Evolutionary conservation across 2,329 filamentous ascomycete genomes (phyloP).

Genomic region (Chaetomiaceae sp.): DNA sequence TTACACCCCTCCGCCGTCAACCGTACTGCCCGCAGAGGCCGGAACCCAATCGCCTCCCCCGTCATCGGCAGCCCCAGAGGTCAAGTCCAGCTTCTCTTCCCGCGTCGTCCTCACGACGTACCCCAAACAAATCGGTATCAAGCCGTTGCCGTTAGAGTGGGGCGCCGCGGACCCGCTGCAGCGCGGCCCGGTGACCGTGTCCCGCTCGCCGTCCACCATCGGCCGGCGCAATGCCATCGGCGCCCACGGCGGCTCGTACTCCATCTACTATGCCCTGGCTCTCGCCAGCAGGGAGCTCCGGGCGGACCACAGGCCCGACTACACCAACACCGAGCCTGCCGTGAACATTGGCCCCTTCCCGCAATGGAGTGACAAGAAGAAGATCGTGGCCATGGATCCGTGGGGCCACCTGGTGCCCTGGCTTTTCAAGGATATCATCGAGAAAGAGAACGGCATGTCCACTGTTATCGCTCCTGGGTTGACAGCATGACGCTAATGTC

Average conservation of each 20-base stretch:
- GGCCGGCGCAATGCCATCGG: slow-evolving; percentile 69
- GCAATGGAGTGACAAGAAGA: slow-evolving; percentile 83
- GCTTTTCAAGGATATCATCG: slow-evolving; percentile 75
- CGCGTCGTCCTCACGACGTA: slow-evolving; percentile 67
- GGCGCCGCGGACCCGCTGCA: slow-evolving; percentile 69
- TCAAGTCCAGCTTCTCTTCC: slow-evolving; percentile 47
- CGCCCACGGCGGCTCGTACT: slow-evolving; percentile 76
- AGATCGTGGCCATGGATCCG: slow-evolving; percentile 97
- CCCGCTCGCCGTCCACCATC: slow-evolving; percentile 69
- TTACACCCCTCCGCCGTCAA: slow-evolving; percentile 23
- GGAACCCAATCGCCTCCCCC: slow-evolving; percentile 24
- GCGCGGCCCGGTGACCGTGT: slow-evolving; percentile 86
- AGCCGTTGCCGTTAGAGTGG: slow-evolving; percentile 86
- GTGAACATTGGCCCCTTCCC: slow-evolving; percentile 82
- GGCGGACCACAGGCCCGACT: slow-evolving; percentile 69
- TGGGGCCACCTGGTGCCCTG: slow-evolving; percentile 83
- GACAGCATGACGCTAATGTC: slow-evolving; percentile 11
- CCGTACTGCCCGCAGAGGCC: slow-evolving; percentile 26
- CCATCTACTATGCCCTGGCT: slow-evolving; percentile 90
- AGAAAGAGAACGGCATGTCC: slow-evolving; percentile 61
- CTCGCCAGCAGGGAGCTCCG: slow-evolving; percentile 87
- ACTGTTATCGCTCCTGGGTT: neutral
- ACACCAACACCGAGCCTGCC: slow-evolving; percentile 81
- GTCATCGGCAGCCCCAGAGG: slow-evolving; percentile 29
- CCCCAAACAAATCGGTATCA: slow-evolving; percentile 88